phyloP scores from a whole-genome alignment of 2,329 filamentous ascomycete species.

The Pestalotiopsis sp. region DNA sequence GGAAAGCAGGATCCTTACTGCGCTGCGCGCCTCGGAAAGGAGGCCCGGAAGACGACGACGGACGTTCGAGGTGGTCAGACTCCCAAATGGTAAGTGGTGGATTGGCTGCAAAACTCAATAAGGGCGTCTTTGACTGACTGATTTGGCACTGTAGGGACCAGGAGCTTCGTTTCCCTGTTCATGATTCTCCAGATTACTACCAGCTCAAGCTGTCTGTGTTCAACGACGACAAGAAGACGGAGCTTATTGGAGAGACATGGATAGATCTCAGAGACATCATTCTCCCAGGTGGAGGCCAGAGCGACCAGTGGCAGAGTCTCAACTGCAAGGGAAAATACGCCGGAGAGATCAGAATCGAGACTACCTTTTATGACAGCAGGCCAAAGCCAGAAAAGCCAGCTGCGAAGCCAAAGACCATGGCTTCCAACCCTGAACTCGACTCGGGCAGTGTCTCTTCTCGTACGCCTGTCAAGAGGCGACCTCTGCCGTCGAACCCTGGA shows the following conservation, averaged over 20 bases:
- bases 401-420: conserved; percentile 51
- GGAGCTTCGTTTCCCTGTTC: conserved; percentile 91
- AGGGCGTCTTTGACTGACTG: conserved; percentile 16
- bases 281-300: conserved; percentile 85
- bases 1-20: conserved; percentile 99
- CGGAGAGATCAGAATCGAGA: conserved; percentile 89
- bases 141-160: conserved; percentile 71
- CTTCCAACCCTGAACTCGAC: conserved; percentile 34
- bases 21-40: conserved; percentile 88
- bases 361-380: conserved; percentile 92
- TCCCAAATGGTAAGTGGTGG: conserved; percentile 75
- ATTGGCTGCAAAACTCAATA: neutral
- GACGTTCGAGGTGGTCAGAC: conserved; percentile 95
- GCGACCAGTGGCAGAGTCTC: conserved; percentile 86
- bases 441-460: conserved; percentile 31
- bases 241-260: conserved; percentile 93
- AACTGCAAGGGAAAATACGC: conserved; percentile 93
- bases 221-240: conserved; percentile 97
- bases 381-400: conserved; percentile 74
- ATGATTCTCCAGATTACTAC: conserved; percentile 95
- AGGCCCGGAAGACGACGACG: conserved; percentile 95
- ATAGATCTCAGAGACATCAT: conserved; percentile 81
- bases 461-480: conserved; percentile 75
- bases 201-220: conserved; percentile 95
- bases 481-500: conserved; percentile 78